phyloP scores from a whole-genome alignment of 2,329 filamentous ascomycete species.

The Scedosporium dehoogii region DNA sequence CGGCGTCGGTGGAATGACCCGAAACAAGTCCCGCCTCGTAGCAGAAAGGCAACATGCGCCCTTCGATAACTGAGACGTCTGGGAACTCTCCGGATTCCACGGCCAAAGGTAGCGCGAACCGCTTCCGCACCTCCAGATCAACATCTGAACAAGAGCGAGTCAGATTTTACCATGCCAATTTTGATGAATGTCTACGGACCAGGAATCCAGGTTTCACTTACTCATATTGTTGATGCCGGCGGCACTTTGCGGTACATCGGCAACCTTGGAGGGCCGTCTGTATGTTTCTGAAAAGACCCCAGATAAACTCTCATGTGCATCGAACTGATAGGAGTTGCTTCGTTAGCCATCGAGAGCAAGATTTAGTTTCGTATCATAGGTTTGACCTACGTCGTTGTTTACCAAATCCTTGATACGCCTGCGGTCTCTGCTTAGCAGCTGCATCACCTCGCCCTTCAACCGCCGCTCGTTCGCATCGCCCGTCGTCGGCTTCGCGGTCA shows the following conservation, averaged over 20 bases:
- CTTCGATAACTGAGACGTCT: conserved; percentile 51
- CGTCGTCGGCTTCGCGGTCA: conserved; percentile 51
- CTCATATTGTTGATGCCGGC: conserved; percentile 70
- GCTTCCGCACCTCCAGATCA: conserved; percentile 58
- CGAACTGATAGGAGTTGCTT: conserved; percentile 28
- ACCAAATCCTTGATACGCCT: conserved; percentile 56
- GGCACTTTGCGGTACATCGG: conserved; percentile 58
- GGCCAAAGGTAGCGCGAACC: conserved; percentile 53
- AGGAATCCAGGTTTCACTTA: conserved; percentile 29
- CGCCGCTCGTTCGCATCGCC: conserved; percentile 57
- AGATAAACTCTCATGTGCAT: conserved; percentile 43
- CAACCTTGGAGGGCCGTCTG: conserved; percentile 32
- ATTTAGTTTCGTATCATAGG: background rate
- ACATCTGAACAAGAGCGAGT: conserved; percentile 35
- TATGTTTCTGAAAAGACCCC: conserved; percentile 42
- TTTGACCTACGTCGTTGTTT: conserved; percentile 47
- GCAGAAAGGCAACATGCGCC: conserved; percentile 58
- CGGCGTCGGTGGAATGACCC: conserved; percentile 49
- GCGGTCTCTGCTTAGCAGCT: conserved; percentile 55
- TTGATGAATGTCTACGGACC: background rate
- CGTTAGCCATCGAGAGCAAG: background rate
- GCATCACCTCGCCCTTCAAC: conserved; percentile 61
- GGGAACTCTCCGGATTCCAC: conserved; percentile 62
- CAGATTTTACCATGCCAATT: background rate
- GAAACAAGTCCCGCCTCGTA: conserved; percentile 54